A percentile compares a stretch with the other conserved stretches of the same genome.
phyloP scores from a whole-genome alignment of 345 rosid species.

The Syzygium aqueum region DNA sequence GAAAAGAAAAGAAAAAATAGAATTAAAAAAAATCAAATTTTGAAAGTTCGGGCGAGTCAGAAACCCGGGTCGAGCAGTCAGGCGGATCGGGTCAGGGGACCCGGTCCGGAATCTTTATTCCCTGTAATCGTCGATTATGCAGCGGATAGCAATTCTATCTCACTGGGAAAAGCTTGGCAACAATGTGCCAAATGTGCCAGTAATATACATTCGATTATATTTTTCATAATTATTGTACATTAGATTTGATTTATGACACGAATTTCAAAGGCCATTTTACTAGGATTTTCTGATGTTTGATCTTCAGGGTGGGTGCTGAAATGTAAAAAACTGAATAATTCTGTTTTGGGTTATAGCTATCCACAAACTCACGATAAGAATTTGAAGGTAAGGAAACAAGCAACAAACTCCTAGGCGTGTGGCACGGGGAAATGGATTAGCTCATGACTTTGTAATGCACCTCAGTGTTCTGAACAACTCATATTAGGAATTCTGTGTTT shows the following conservation, averaged over 20 bases:
- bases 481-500: not conserved
- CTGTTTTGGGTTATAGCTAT: not conserved
- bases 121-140: not conserved
- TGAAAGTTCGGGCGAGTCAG: no score
- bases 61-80: no score
- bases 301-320: not conserved
- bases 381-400: not conserved
- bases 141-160: not conserved
- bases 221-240: not conserved
- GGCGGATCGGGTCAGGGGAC: no score
- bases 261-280: not conserved
- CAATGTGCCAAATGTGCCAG: not conserved
- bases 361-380: not conserved
- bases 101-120: no score
- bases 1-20: no score
- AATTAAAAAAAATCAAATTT: no score
- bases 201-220: not conserved
- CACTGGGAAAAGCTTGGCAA: not conserved
- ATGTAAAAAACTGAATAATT: not conserved
- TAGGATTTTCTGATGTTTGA: not conserved
- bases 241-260: not conserved
- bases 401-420: not conserved
- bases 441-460: not conserved
- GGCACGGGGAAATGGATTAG: not conserved
- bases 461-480: not conserved